phyloP scores from a whole-genome alignment of 805 yeast species.

The Wickerhamiella sergipiensis region DNA sequence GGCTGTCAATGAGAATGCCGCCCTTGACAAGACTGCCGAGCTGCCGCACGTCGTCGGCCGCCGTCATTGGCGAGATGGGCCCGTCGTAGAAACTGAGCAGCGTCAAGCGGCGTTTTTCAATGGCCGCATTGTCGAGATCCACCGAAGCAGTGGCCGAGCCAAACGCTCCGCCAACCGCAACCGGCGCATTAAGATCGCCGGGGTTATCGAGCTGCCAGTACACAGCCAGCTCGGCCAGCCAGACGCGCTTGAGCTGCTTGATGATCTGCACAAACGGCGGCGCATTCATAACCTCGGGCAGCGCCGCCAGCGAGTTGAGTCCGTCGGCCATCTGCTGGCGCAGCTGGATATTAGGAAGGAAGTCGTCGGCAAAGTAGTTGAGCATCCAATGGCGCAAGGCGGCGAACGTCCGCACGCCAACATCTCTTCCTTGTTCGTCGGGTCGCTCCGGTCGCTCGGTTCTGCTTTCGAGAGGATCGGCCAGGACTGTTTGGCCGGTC shows the following conservation, averaged over 20 bases:
- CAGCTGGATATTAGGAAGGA: slow-evolving; percentile 38
- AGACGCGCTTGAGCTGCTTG: slow-evolving; percentile 34
- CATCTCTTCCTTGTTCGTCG: slow-evolving; percentile 48
- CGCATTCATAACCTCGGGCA: slow-evolving; percentile 17
- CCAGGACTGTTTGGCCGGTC: too few species aligned
- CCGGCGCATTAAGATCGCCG: slow-evolving; percentile 13
- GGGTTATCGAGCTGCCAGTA: slow-evolving; percentile 21
- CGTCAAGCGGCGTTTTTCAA: slow-evolving; percentile 10
- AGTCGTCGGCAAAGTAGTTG: slow-evolving; percentile 80
- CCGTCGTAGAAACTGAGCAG: slow-evolving; percentile 12
- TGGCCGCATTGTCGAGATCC: not conserved
- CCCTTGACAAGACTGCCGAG: slow-evolving; percentile 19
- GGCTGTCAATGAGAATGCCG: slow-evolving; percentile 16
- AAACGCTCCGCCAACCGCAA: slow-evolving; percentile 24
- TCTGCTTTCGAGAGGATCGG: too few species aligned
- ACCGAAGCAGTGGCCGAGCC: slow-evolving; percentile 8
- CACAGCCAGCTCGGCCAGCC: slow-evolving; percentile 30
- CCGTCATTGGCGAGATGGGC: slow-evolving; percentile 6
- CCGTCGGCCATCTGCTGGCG: slow-evolving; percentile 28
- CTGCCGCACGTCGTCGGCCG: slow-evolving; percentile 1
- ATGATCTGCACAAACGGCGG: slow-evolving; percentile 26
- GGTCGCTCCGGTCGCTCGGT: too few species aligned
- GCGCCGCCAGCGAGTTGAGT: slow-evolving; percentile 26
- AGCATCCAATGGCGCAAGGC: slow-evolving; percentile 79
- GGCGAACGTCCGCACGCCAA: slow-evolving; percentile 71